Conservation (phyloP, 352 stramenopile species). For the Phytophthora nicotianae region DNA sequence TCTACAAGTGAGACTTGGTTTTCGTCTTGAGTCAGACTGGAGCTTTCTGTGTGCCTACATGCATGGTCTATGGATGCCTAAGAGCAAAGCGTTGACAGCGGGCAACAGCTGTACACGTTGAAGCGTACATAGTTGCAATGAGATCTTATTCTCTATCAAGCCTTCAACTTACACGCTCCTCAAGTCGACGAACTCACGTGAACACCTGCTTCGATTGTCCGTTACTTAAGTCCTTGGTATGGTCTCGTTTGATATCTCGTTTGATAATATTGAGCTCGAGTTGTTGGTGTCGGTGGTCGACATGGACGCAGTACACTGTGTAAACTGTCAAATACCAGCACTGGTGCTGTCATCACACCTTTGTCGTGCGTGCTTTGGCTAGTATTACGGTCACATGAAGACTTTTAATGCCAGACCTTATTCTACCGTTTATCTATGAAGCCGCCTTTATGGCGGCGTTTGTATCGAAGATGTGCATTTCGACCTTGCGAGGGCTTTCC, state of each 20-base stretch:
- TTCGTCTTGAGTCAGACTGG: background rate
- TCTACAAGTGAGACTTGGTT: slow-evolving; percentile 16
- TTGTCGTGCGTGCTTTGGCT: background rate
- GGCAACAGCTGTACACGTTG: slow-evolving; percentile 10
- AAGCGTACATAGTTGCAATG: slow-evolving; percentile 8
- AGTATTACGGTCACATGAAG: background rate
- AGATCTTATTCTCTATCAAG: slow-evolving; percentile 13
- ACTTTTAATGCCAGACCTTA: slow-evolving; percentile 1
- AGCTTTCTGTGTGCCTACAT: slow-evolving; percentile 5
- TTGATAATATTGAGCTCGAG: background rate
- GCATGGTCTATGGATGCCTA: slow-evolving; percentile 15
- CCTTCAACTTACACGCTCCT: slow-evolving; percentile 21
- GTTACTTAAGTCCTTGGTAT: background rate
- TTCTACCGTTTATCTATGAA: background rate
- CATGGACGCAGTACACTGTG: background rate
- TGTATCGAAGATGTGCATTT: slow-evolving; percentile 4
- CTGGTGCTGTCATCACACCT: no score
- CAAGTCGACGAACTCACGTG: slow-evolving; percentile 6
- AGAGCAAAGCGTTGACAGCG: slow-evolving; percentile 7
- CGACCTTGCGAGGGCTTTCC: background rate
- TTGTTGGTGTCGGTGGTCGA: background rate
- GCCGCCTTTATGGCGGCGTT: background rate
- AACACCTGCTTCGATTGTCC: background rate
- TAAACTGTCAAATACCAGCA: no score
- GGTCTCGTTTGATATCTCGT: background rate